These are phyloP conservation scores for Pestalotiopsis fici DNA, from an alignment of 2,329 filamentous ascomycete genomes.

Conservation along the genomic window DNA sequence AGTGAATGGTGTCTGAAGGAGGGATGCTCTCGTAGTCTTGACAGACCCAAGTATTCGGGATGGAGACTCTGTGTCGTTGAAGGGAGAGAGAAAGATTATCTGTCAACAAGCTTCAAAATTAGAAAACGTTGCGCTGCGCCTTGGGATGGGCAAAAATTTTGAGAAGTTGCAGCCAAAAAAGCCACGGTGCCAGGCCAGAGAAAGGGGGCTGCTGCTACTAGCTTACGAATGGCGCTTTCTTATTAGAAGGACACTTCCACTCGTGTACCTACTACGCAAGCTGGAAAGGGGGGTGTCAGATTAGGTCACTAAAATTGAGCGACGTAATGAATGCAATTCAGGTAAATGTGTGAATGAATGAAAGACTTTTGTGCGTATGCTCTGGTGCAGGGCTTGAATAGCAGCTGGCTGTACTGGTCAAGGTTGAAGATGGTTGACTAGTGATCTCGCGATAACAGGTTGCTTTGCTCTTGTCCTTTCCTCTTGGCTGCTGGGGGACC, in stretches of 20 bases:
- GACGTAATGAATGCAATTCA: not conserved
- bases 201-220: constrained; percentile 8
- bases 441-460: constrained; percentile 5
- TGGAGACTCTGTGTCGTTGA: not conserved
- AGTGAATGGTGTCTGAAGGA: not conserved
- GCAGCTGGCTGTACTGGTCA: not conserved
- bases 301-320: not conserved
- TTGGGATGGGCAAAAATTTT: not conserved
- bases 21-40: not conserved
- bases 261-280: not conserved
- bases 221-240: constrained; percentile 7
- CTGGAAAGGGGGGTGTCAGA: not conserved
- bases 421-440: not conserved
- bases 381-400: not conserved
- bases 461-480: not conserved
- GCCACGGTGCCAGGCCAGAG: not conserved
- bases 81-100: not conserved
- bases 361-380: not conserved
- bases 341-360: not conserved
- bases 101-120: not conserved
- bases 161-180: not conserved
- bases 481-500: not conserved
- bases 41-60: not conserved
- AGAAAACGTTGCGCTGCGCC: not conserved
- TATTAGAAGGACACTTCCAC: not conserved